phyloP scores from a whole-genome alignment of 2,329 filamentous ascomycete genomes.

The Fusarium sp. region DNA sequence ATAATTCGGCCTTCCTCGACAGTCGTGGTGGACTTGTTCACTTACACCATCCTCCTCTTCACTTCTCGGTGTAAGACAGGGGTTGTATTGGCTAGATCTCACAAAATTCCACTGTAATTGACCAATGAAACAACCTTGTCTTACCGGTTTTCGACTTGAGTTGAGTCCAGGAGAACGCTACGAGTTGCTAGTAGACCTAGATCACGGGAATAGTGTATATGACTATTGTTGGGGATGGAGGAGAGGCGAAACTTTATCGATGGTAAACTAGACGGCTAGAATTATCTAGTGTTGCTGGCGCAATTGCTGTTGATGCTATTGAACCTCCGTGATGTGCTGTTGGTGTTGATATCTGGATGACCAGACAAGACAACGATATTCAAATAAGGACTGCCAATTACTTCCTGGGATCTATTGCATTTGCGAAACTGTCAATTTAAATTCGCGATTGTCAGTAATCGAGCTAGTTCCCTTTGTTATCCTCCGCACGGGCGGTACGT shows the following conservation, averaged over 20 bases:
- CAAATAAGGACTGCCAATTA: background rate
- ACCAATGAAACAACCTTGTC: constrained; percentile 44
- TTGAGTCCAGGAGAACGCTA: constrained; percentile 21
- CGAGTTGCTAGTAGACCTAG: constrained; percentile 10
- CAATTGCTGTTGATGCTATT: constrained; percentile 5
- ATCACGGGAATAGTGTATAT: constrained; percentile 23
- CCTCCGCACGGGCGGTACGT: background rate
- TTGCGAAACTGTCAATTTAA: background rate
- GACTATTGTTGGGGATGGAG: constrained; percentile 9
- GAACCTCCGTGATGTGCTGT: background rate
- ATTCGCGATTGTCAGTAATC: background rate
- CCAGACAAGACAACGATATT: background rate
- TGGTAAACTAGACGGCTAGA: background rate
- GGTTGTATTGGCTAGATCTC: constrained; percentile 41
- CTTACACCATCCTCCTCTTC: constrained; percentile 50
- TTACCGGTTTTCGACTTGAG: constrained; percentile 41
- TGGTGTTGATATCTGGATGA: constrained; percentile 12
- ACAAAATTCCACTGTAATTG: constrained; percentile 24
- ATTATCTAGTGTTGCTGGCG: constrained; percentile 3
- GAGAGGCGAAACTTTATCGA: constrained; percentile 20
- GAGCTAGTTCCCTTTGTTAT: constrained; percentile 10
- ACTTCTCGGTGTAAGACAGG: constrained; percentile 27
- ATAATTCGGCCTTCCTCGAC: constrained; percentile 51
- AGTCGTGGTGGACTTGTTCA: constrained; percentile 48
- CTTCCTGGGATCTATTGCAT: background rate